A percentile compares a stretch with the other conserved stretches of the same genome.
phyloP scores from a whole-genome alignment of 2,329 filamentous ascomycete genomes.

The Trichoderma aggressivum region DNA sequence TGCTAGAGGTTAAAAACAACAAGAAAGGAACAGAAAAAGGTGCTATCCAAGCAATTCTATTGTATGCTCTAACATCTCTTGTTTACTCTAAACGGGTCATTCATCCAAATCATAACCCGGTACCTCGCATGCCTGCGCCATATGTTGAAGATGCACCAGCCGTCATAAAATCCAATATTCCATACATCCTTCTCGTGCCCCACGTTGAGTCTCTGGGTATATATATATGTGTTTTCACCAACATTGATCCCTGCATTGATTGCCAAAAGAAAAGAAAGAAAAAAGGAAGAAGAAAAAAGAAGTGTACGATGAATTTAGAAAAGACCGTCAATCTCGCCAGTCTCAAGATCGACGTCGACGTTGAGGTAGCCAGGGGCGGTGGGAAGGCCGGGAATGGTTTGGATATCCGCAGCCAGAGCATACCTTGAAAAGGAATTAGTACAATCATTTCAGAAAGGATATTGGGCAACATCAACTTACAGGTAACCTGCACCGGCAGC shows the following conservation, averaged over 20 bases:
- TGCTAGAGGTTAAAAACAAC: background rate
- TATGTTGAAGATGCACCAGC: constrained; percentile 20
- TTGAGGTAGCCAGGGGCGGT: constrained; percentile 95
- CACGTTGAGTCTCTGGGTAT: constrained; percentile 19
- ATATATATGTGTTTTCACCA: constrained; percentile 8
- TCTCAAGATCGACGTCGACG: constrained; percentile 78
- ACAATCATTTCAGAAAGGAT: background rate
- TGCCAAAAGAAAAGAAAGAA: background rate
- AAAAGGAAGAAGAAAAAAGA: background rate
- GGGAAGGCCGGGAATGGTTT: constrained; percentile 93
- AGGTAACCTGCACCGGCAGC: constrained; percentile 92
- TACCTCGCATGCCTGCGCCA: constrained; percentile 17
- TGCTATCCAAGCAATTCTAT: background rate
- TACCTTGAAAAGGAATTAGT: constrained; percentile 56
- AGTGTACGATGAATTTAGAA: constrained; percentile 59
- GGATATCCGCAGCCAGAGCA: constrained; percentile 92
- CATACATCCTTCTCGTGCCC: constrained; percentile 13
- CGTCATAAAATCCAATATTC: constrained; percentile 6
- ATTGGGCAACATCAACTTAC: constrained; percentile 45
- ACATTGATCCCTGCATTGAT: background rate
- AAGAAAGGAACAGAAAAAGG: background rate
- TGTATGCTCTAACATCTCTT: constrained; percentile 6
- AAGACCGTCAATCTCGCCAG: constrained; percentile 81
- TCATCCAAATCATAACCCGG: background rate
- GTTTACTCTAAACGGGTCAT: constrained; percentile 5